Conservation (phyloP, 306 rosid species). For the Cicer pinnatifidum region DNA sequence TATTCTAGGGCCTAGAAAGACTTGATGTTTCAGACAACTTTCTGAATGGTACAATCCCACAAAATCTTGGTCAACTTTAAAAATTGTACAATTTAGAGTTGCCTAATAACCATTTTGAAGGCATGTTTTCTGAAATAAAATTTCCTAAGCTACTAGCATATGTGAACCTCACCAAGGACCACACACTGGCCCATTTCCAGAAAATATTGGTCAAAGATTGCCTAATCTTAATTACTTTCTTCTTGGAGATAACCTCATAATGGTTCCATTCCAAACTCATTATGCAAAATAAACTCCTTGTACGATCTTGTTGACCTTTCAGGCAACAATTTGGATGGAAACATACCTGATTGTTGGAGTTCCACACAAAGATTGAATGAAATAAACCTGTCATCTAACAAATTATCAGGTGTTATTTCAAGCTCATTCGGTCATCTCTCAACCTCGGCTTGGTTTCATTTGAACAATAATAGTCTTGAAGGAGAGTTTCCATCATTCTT, state of each 20-base stretch:
- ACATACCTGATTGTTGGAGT: constrained; percentile 37
- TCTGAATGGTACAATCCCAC: constrained; percentile 28
- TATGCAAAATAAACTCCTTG: constrained; percentile 38
- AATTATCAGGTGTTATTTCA: constrained; percentile 38
- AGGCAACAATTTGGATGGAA: constrained; percentile 37
- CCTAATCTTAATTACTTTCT: constrained; percentile 35
- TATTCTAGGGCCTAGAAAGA: background rate
- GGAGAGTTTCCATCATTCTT: constrained; percentile 29
- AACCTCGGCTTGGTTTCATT: background rate
- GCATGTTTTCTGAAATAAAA: constrained; percentile 10
- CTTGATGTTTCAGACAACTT: constrained; percentile 30
- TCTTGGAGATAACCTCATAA: constrained; percentile 33
- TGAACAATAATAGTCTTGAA: constrained; percentile 33
- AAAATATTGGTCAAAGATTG: constrained; percentile 21
- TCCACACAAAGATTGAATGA: background rate
- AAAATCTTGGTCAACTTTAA: constrained; percentile 35
- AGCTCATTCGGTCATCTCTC: background rate
- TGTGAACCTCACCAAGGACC: constrained; percentile 31
- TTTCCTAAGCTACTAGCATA: constrained; percentile 10
- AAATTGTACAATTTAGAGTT: background rate
- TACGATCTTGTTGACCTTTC: constrained; percentile 45
- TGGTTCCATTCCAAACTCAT: constrained; percentile 37
- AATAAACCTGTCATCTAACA: constrained; percentile 2
- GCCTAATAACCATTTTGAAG: constrained; percentile 8
- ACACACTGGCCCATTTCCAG: constrained; percentile 15